These are phyloP conservation scores for Vitellaria paradoxa DNA, from an alignment of 179 eudicot species.

Conservation along the genomic window DNA sequence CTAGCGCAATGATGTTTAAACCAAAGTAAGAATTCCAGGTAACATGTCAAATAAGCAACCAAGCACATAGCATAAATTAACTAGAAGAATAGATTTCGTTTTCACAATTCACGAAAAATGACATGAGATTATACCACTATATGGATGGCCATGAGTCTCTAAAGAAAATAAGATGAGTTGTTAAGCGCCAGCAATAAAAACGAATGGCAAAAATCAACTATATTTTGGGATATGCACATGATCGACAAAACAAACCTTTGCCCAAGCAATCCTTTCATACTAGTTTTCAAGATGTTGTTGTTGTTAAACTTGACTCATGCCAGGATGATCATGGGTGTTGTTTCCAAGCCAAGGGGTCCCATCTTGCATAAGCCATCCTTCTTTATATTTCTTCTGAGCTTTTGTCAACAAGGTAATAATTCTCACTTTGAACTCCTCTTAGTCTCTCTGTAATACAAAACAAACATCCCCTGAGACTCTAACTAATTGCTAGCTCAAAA, in stretches of 20 bases:
- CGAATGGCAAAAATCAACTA: constrained; percentile 3
- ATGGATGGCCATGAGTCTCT: not conserved
- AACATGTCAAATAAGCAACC: not conserved
- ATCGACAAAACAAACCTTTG: constrained; percentile 52
- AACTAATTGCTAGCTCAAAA: too few species aligned
- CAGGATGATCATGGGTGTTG: constrained; percentile 89
- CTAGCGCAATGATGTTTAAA: not conserved
- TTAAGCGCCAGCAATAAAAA: constrained; percentile 9
- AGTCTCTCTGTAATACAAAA: constrained; percentile 60
- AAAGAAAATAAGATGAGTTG: not conserved
- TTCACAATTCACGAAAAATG: not conserved
- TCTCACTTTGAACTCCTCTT: constrained; percentile 86
- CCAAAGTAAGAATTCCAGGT: not conserved
- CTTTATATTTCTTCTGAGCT: constrained; percentile 88
- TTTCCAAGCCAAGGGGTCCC: constrained; percentile 99
- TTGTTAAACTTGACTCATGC: constrained; percentile 99
- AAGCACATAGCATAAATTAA: not conserved
- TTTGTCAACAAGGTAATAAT: constrained; percentile 84
- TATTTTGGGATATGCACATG: not conserved
- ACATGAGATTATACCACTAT: not conserved
- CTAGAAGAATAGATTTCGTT: not conserved
- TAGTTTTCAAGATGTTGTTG: constrained; percentile 97
- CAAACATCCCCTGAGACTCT: too few species aligned
- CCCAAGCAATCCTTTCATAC: constrained; percentile 95
- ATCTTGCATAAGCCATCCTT: constrained; percentile 97